Evolutionary conservation across 75 land plant genomes (phyloP), one percentile per base, ranked within the genome.

Genomic region (Larix kaempferi): DNA sequence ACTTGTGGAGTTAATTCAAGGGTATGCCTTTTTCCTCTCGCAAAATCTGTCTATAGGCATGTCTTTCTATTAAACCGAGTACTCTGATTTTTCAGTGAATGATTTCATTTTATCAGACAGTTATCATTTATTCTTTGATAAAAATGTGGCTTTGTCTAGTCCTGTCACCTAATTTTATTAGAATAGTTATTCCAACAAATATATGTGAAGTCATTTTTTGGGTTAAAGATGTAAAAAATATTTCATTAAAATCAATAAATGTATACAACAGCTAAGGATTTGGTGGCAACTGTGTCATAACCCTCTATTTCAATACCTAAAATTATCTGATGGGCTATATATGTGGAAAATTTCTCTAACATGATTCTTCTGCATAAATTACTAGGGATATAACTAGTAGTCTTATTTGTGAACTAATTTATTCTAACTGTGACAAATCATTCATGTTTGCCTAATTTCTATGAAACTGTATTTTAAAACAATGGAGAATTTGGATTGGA

Each of bases 1-100:
- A 78, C 87, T 93, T 59, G 3, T 88, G 26, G 96, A 95, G 73
- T 77, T 93, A 23, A 76, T 89, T 65, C 92, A 95, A 82, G 98
- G 98, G 98, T 95, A 81, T 73, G 75, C 16, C 16, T 15, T 27
- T 22, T 69, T 39, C 23, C 41, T 19, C 39, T 35, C 49, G 72
- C 23, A 39, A 69, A 39, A 69, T 19, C 8, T 65, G 52, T 69
- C 21, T 15, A 21, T n/a, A 37, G 49, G 0, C 22, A 69, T 69
- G 12, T 39, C 21, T 69, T 35, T 69, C 22, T 69, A 17, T 39
- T 69, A 69, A 12, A 19, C 72, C n/a, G n/a, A n/a, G n/a, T n/a
- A n/a, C n/a, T n/a, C n/a, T 69, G 41, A 17, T 2, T 19, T 37
- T 69, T 44, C 52, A 69, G 21, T 7, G n/a, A 21, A 39, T 21